phyloP scores from a whole-genome alignment of 768 basidiomycete species.

The Amanita rimosa region DNA sequence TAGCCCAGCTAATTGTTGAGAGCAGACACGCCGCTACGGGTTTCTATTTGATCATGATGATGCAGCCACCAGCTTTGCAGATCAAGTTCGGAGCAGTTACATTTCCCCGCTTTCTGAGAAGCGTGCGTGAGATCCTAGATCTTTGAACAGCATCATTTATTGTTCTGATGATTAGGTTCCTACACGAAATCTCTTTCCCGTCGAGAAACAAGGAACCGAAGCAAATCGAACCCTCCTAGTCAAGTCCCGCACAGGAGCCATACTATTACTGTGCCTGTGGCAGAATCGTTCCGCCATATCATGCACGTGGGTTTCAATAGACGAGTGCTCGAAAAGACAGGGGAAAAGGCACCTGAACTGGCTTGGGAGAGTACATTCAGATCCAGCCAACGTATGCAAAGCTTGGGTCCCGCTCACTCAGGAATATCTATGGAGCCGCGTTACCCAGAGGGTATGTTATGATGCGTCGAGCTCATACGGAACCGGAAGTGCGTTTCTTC shows the following conservation, averaged over 20 bases:
- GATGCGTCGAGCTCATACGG: no score
- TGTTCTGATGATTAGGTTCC: not conserved
- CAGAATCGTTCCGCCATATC: constrained; percentile 51
- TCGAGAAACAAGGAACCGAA: not conserved
- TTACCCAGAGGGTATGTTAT: no score
- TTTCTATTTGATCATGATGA: constrained; percentile 41
- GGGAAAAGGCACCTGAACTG: constrained; percentile 36
- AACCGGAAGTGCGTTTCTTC: not conserved
- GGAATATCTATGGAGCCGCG: not conserved
- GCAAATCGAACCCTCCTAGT: not conserved
- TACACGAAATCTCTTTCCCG: not conserved
- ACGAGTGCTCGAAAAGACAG: constrained; percentile 28
- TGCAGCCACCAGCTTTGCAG: constrained; percentile 30
- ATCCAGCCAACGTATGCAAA: constrained; percentile 8
- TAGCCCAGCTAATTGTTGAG: constrained; percentile 36
- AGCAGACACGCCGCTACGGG: constrained; percentile 39
- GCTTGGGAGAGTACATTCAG: constrained; percentile 33
- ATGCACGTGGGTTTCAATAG: constrained; percentile 50
- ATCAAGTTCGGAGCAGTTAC: constrained; percentile 21
- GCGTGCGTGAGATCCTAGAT: constrained; percentile 14
- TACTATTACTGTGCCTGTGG: constrained; percentile 38
- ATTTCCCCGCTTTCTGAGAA: constrained; percentile 11
- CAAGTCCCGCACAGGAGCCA: not conserved
- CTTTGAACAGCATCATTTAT: not conserved
- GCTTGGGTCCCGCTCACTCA: not conserved